phyloP scores from a whole-genome alignment of 768 basidiomycete species.

The Filobasidium wieringae region DNA sequence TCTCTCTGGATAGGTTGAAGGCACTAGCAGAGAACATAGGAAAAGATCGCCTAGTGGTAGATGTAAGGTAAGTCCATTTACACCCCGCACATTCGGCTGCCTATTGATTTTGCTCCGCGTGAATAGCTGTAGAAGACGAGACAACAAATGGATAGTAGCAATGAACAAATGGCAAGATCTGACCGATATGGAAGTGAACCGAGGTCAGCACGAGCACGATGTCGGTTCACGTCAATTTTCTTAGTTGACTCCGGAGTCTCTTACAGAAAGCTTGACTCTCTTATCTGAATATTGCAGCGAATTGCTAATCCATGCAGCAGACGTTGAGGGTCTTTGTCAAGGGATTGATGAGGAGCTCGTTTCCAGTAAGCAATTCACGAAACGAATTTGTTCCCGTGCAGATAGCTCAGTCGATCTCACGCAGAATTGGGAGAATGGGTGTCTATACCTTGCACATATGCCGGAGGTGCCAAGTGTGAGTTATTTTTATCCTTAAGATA shows the following conservation, averaged over 20 bases:
- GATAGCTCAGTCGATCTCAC: not conserved
- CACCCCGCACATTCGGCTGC: not conserved
- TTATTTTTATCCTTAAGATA: not conserved
- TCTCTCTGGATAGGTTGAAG: slow-evolving; percentile 61
- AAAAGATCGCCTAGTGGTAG: slow-evolving; percentile 79
- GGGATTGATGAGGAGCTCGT: slow-evolving; percentile 90
- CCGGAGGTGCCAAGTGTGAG: slow-evolving; percentile 83
- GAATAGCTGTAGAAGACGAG: slow-evolving; percentile 66
- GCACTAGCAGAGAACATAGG: slow-evolving; percentile 55
- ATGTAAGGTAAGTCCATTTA: slow-evolving; percentile 59
- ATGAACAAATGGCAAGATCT: slow-evolving; percentile 99
- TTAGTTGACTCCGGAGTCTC: slow-evolving; percentile 49
- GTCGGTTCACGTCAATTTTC: slow-evolving; percentile 49
- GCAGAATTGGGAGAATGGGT: slow-evolving; percentile 85
- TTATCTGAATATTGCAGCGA: slow-evolving; percentile 49
- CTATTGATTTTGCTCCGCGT: not conserved
- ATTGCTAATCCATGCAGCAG: slow-evolving; percentile 93
- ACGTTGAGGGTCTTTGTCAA: slow-evolving; percentile 92
- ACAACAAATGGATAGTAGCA: slow-evolving; percentile 74
- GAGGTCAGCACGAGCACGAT: slow-evolving; percentile 46
- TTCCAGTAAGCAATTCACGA: slow-evolving; percentile 45
- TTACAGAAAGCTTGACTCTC: not conserved
- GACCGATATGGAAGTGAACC: slow-evolving; percentile 81
- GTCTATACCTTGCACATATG: slow-evolving; percentile 83
- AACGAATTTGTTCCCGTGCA: not conserved